Conservation (phyloP, 2,329 filamentous ascomycete genomes). For the Xylariaceae sp. region DNA sequence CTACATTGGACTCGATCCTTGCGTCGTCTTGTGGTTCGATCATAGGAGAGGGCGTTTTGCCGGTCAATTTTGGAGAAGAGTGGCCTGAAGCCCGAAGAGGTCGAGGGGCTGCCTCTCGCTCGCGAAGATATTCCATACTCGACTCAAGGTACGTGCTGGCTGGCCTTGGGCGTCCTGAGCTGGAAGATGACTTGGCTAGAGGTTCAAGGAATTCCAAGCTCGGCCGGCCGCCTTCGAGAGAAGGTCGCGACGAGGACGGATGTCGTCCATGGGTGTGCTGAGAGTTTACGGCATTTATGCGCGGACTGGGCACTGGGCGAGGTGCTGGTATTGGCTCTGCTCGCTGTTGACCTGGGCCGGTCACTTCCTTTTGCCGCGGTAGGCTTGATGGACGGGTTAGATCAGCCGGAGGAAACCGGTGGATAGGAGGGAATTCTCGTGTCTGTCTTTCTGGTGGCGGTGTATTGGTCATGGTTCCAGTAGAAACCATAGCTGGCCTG, state of each 20-base stretch:
- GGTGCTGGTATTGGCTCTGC: conserved; percentile 19
- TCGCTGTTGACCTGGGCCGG: conserved; percentile 18
- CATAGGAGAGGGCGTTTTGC: conserved; percentile 38
- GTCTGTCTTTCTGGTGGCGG: conserved; percentile 48
- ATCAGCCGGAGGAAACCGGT: conserved; percentile 38
- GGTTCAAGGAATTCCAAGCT: conserved; percentile 57
- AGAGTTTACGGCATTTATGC: conserved; percentile 31
- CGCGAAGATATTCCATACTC: conserved; percentile 76
- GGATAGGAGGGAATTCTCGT: conserved; percentile 33
- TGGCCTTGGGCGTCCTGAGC: conserved; percentile 59
- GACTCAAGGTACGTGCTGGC: conserved; percentile 79
- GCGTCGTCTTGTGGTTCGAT: conserved; percentile 51
- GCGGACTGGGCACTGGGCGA: conserved; percentile 22
- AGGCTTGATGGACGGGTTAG: conserved; percentile 36
- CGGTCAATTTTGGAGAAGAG: conserved; percentile 30
- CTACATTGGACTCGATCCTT: conserved; percentile 73
- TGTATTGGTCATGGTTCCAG: conserved; percentile 70
- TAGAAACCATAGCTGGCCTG: conserved; percentile 45
- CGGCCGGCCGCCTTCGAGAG: conserved; percentile 67
- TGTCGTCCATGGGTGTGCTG: conserved; percentile 32
- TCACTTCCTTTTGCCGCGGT: conserved; percentile 29
- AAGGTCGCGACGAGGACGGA: conserved; percentile 57
- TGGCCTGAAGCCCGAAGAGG: conserved; percentile 32
- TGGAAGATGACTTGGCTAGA: conserved; percentile 56
- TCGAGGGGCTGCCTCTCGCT: conserved; percentile 59